phyloP scores from a whole-genome alignment of 2,329 filamentous ascomycete genomes.

The Aureobasidium pullulans region DNA sequence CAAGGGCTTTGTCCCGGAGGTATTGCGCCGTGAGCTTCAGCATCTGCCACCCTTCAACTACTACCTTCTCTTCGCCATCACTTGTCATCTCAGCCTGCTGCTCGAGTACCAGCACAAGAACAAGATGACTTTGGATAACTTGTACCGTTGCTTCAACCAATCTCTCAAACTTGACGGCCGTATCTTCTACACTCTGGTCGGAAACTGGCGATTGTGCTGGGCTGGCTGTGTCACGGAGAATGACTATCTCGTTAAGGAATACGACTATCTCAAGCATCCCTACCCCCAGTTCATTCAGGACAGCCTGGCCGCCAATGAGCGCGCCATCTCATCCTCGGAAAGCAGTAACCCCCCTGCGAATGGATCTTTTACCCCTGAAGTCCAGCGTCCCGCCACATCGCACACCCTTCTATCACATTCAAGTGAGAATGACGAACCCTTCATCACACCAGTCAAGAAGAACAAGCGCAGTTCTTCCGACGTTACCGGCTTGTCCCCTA shows the following conservation, averaged over 20 bases:
- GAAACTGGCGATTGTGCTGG: conserved; percentile 95
- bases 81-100: conserved; percentile 85
- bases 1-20: conserved; percentile 65
- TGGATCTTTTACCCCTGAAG: conserved; percentile 17
- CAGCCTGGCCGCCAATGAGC: conserved; percentile 32
- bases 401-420: conserved; percentile 14
- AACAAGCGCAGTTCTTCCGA: conserved; percentile 12
- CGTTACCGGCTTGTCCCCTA: conserved; percentile 9
- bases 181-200: conserved; percentile 91
- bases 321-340: conserved; percentile 57
- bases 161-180: conserved; percentile 94
- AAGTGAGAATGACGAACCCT: conserved; percentile 13
- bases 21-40: conserved; percentile 85
- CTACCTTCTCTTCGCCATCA: conserved; percentile 94
- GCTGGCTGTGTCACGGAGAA: conserved; percentile 90
- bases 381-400: conserved; percentile 14
- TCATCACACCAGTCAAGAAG: conserved; percentile 10
- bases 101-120: conserved; percentile 90
- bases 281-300: conserved; percentile 23
- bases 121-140: conserved; percentile 95
- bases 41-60: conserved; percentile 96
- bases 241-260: conserved; percentile 65
- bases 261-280: conserved; percentile 29
- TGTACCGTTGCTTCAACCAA: conserved; percentile 95
- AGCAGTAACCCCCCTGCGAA: conserved; percentile 48